These are phyloP conservation scores for Botrytis fragariae DNA, from an alignment of 2,329 filamentous ascomycete genomes.

Conservation along the genomic window DNA sequence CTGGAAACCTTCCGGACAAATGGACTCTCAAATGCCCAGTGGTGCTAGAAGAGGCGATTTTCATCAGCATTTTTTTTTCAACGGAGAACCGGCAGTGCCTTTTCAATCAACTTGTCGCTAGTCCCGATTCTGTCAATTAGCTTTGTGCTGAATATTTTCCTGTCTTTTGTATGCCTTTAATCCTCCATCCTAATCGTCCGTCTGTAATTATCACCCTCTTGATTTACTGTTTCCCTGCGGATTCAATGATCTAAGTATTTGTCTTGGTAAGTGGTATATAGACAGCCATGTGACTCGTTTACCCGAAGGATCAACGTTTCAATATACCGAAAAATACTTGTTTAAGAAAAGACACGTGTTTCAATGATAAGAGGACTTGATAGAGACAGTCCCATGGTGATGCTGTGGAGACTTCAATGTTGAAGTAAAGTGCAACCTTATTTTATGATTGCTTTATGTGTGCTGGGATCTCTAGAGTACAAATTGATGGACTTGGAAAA, in stretches of 20 bases:
- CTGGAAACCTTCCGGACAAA: not conserved
- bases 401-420: rapidly evolving
- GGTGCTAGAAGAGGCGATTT: not conserved
- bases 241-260: not conserved
- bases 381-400: not conserved
- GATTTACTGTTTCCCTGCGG: not conserved
- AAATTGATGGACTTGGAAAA: not conserved
- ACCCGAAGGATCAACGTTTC: not conserved
- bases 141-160: not conserved
- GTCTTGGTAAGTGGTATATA: not conserved
- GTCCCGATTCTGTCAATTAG: not conserved
- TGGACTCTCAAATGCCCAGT: constrained; percentile 39
- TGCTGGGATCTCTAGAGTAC: not conserved
- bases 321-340: not conserved
- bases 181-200: not conserved
- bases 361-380: no score
- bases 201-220: not conserved
- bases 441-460: not conserved
- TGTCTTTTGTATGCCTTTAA: not conserved
- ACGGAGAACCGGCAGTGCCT: rapidly evolving
- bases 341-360: no score
- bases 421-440: not conserved
- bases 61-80: not conserved
- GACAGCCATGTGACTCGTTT: not conserved
- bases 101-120: not conserved